Base-by-base conservation (phyloP, 495 filamentous ascomycete species). In the Penicillium herquei region DNA sequence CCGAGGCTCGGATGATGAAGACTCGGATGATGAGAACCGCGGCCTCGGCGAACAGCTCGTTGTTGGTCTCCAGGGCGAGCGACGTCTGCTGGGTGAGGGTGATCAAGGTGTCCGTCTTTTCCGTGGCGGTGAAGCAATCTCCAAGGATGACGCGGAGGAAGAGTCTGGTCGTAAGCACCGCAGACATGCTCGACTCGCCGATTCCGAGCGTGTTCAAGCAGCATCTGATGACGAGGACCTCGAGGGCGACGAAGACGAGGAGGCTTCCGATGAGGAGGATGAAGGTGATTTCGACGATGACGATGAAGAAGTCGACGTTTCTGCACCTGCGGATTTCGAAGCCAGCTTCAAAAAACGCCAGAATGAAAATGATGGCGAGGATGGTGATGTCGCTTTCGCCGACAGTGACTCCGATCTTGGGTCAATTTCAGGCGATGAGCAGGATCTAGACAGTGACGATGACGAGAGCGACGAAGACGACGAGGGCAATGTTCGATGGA, bases 331-430 rank as follows among this genome's bases (percentile, higher is more conserved):
- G 42, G 77, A 72, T 61, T 78, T 70, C 46, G 72, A 62, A 45
- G 66, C 59, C 21, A 71, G 47, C 45, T 78, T 71, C 63, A 78
- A 68, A 64, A 75, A 73, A 58, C 71, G 64, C 59, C 78, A 79
- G 52, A 72, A 76, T 35, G 76, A 68, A 48, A 65, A 62, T 7
- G 79, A 70, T 8, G 74, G 65, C 7, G 73, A 78, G 11, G 84
- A 86, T 34, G 87, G 83, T 39, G 83, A 85, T 49, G 55, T 96
- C 58, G 88, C 83, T n/a, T 98, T 96, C 70, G 92, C 93, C 1
- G 92, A 98, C 63, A 94, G 89, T 63, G 94, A 98, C 65, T 97
- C 93, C 7, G 95, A 98, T 68, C 76, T 98, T 3, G 94, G 94
- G 11, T 97, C 94, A 12, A 72, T 96, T 35, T 95, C 88, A n/a